Base-by-base conservation (phyloP, 208 protist genomes). In the Trypanosoma brucei region DNA sequence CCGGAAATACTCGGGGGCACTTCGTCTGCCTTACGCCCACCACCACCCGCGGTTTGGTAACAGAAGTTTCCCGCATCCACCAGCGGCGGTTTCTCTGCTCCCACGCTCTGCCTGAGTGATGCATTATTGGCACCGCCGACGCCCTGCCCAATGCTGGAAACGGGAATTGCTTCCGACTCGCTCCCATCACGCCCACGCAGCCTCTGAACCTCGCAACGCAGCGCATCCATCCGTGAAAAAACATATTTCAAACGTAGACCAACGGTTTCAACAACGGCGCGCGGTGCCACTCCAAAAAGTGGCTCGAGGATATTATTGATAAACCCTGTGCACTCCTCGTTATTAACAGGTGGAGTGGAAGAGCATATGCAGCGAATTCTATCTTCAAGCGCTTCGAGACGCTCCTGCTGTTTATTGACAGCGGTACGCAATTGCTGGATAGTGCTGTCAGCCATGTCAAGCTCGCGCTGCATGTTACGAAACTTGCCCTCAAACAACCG, bases 321-420 rank as follows among this genome's bases (percentile, higher is more conserved):
- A 44, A 46, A 46, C 42, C 42, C 42, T 6, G 35, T 33, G 5
- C 35, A 37, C 22, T 59, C 62, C 9, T 40, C 62, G 5, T 6
- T 4, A 22, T 3, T 13, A 36, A 33, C n/a, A 49, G 54, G 45
- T 7, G 45, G 37, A 0, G 46, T 13, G 6, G 13, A 30, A n/a
- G 65, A 37, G 40, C 57, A 70, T 35, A 70, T 57, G 3, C 5
- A 7, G 3, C 13, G 45, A 50, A 70, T 62, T 33, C 50, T 54
- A 6, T 58, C 5, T 35, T 55, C 34, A 42, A 70, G 57, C 13
- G 46, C 51, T 22, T 59, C 57, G 34, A 63, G 50, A 3, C 51
- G 65, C n/a, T 44, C 65, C 6, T 57, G 45, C 44, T 70, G 65
- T 35, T 39, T 31, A 37, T 42, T 22, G 0, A 69, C 33, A 30